These are phyloP conservation scores for Furcasterigmium furcatum DNA, from an alignment of 2,329 filamentous ascomycete genomes.

Conservation along the genomic window DNA sequence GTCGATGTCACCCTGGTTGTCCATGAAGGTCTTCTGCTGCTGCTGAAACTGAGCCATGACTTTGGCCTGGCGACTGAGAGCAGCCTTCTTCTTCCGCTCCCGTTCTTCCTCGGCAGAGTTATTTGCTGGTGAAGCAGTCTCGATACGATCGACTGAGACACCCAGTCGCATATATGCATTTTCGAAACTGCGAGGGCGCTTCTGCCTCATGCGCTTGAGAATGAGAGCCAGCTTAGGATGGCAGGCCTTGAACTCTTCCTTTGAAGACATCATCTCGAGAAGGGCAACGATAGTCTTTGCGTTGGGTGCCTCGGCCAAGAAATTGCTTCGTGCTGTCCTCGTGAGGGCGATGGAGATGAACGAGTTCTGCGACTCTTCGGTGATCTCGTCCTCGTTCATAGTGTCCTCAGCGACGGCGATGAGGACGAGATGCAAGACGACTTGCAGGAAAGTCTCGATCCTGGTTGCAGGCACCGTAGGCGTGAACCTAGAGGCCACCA, in stretches of 20 bases:
- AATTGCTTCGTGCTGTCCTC: conserved; percentile 59
- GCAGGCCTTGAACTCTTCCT: conserved; percentile 76
- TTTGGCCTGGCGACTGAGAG: conserved; percentile 81
- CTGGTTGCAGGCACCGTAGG: conserved; percentile 76
- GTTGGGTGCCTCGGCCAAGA: conserved; percentile 51
- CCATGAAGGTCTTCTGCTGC: conserved; percentile 92
- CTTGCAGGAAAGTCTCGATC: conserved; percentile 87
- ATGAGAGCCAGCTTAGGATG: conserved; percentile 83
- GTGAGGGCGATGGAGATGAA: conserved; percentile 72
- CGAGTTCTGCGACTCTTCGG: conserved; percentile 47
- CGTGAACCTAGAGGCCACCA: conserved; percentile 65
- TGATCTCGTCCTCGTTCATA: conserved; percentile 49
- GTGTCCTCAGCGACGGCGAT: conserved; percentile 84
- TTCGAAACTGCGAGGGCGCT: conserved; percentile 70
- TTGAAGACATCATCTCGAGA: conserved; percentile 58
- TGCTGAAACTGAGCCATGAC: conserved; percentile 99
- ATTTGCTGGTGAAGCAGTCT: conserved; percentile 76
- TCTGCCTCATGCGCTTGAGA: conserved; percentile 80
- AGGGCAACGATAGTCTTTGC: conserved; percentile 63
- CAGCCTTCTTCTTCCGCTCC: conserved; percentile 86
- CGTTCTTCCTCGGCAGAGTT: conserved; percentile 67
- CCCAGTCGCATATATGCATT: conserved; percentile 61
- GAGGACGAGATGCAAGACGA: conserved; percentile 82
- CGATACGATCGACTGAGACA: conserved; percentile 73
- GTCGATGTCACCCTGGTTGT: conserved; percentile 81